Base-by-base conservation (phyloP, 2,329 filamentous ascomycete genomes). In the Trichophyton verrucosum region DNA sequence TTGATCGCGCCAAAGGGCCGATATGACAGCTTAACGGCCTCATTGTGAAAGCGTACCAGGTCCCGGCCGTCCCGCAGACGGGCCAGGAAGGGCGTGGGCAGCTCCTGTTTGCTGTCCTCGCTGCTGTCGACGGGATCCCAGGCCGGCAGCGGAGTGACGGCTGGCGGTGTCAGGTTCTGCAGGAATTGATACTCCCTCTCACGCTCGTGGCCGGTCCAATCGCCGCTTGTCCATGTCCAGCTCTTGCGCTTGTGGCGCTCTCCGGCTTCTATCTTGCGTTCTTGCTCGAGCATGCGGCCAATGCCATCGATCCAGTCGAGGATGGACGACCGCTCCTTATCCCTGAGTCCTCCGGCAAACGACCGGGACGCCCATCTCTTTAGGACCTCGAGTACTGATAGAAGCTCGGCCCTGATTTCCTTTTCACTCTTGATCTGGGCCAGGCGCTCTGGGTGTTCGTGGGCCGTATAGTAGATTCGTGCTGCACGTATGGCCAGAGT, bases 401-500 rank as follows among this genome's bases (percentile, higher is more conserved):
- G 82, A 7, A 97, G 78, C 68, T 97, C 92, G 58, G 87, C 81
- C 47, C 94, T 86, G 56, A 99, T 87, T 65, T 88, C 82, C 64
- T 87, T 89, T 73, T 99, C 94, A 0, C 89, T 85, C 73, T 89
- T 91, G 74, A 97, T 95, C 30, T 87, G 78, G 69, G 94, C 89
- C 17, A 97, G 79, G 42, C 89, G 86, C 66, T 94, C 87, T 1
- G 91, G 90, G 59, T 91, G 82, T 69, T 95, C 88, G 71, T 97
- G 94, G 3, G 90, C 83, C 0, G 91, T 96, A 75, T 99, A 97
- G 76, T 97, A 99, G 68, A 95, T 86, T 75, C 95, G 96, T 58
- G 94, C 94, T 1, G 92, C 91, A 59, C 91, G 85, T 66, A 99
- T 97, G n/a, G 92, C 92, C 59, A 97, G 80, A 0, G 94, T 99